A percentile compares a stretch with the other conserved stretches of the same genome.
phyloP scores from a whole-genome alignment of 2,329 filamentous ascomycete genomes.

The Pseudogymnoascus sp. region DNA sequence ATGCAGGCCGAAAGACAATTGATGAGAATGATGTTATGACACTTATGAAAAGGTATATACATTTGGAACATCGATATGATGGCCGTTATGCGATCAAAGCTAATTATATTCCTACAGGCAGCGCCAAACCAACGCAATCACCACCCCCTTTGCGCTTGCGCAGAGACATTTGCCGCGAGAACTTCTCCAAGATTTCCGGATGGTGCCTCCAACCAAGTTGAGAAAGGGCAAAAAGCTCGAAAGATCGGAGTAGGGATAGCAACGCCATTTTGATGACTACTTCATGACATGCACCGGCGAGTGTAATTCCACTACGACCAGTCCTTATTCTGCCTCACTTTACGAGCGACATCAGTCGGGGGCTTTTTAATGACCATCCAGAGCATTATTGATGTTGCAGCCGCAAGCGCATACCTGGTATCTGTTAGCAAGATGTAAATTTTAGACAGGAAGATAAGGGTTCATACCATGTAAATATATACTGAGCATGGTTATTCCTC shows the following conservation, averaged over 20 bases:
- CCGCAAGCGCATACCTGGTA: slow-evolving; percentile 71
- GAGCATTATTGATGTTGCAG: slow-evolving; percentile 89
- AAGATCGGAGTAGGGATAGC: neutral
- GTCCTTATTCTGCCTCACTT: slow-evolving; percentile 67
- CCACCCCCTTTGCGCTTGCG: slow-evolving; percentile 78
- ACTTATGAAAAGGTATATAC: slow-evolving; percentile 70
- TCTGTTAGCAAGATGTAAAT: slow-evolving; percentile 9
- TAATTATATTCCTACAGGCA: slow-evolving; percentile 51
- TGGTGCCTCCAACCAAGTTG: slow-evolving; percentile 48
- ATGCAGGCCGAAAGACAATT: slow-evolving; percentile 76
- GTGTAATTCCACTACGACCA: slow-evolving; percentile 46
- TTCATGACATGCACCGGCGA: neutral
- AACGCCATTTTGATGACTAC: slow-evolving; percentile 22
- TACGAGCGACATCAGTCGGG: slow-evolving; percentile 60
- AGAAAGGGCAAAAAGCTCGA: slow-evolving; percentile 29
- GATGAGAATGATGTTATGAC: slow-evolving; percentile 77
- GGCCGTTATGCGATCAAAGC: slow-evolving; percentile 5
- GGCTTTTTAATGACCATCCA: slow-evolving; percentile 92
- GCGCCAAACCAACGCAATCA: slow-evolving; percentile 61
- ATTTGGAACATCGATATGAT: neutral
- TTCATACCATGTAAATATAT: slow-evolving; percentile 94
- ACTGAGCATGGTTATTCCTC: slow-evolving; percentile 94
- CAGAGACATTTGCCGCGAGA: slow-evolving; percentile 75
- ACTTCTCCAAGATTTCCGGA: slow-evolving; percentile 71
- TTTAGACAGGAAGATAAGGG: neutral